Evolutionary conservation across 129 eudicot genomes (phyloP).

Genomic region (Arctium lappa): DNA sequence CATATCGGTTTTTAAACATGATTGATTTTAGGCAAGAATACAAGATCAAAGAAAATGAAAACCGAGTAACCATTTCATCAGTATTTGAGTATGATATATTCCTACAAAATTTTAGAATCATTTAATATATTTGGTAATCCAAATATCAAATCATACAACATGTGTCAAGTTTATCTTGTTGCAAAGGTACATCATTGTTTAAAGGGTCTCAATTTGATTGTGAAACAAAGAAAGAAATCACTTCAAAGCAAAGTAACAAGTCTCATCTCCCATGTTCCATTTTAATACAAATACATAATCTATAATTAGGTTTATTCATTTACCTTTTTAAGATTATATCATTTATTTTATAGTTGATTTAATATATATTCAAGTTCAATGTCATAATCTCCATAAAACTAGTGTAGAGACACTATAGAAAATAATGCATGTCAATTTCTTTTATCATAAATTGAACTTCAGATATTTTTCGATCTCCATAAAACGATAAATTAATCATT

Average conservation of each 20-base stretch:
- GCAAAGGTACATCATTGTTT: not conserved
- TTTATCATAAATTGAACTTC: not conserved
- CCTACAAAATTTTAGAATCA: slow-evolving; percentile 3
- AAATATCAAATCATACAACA: slow-evolving; percentile 20
- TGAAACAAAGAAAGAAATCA: slow-evolving; percentile 12
- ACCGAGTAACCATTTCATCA: slow-evolving; percentile 3
- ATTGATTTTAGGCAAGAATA: not conserved
- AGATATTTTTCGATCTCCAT: not conserved
- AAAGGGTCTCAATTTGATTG: not conserved
- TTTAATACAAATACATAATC: not conserved
- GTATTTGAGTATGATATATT: slow-evolving; percentile 16
- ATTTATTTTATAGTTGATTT: not conserved
- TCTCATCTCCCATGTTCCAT: slow-evolving; percentile 5
- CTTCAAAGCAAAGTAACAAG: slow-evolving; percentile 9
- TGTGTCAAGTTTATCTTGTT: slow-evolving; percentile 7
- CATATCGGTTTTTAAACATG: slow-evolving; percentile 10
- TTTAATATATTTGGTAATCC: slow-evolving; percentile 4
- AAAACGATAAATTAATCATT: not conserved
- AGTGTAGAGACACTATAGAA: not conserved
- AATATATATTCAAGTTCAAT: not conserved
- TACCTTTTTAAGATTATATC: not conserved
- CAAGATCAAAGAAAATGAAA: slow-evolving; percentile 2
- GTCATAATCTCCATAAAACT: not conserved
- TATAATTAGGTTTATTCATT: not conserved
- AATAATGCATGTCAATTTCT: not conserved